Conservation (phyloP, 2,329 filamentous ascomycete species). For the Raffaelea arxii region DNA sequence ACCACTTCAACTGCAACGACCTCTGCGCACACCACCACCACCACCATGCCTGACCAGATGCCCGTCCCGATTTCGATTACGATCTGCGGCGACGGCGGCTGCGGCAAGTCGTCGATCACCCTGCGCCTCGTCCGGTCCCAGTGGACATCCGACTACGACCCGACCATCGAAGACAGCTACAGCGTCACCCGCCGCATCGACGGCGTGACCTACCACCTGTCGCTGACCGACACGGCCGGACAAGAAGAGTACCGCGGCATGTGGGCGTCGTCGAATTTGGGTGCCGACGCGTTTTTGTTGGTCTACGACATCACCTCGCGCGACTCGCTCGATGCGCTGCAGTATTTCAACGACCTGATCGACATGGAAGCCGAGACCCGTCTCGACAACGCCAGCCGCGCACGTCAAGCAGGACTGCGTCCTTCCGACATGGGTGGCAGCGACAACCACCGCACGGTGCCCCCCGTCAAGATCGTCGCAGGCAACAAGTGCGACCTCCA, state of each 20-base stretch:
- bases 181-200: slow-evolving; percentile 72
- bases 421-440: slow-evolving; percentile 19
- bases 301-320: slow-evolving; percentile 77
- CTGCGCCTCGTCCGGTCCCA: slow-evolving; percentile 70
- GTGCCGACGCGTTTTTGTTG: slow-evolving; percentile 72
- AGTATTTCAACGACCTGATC: slow-evolving; percentile 75
- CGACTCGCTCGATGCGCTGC: slow-evolving; percentile 58
- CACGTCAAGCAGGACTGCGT: slow-evolving; percentile 31
- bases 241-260: slow-evolving; percentile 84
- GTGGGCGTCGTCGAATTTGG: slow-evolving; percentile 71
- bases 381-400: slow-evolving; percentile 51
- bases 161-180: slow-evolving; percentile 77
- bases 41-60: slow-evolving; percentile 19
- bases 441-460: slow-evolving; percentile 40
- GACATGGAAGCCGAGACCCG: slow-evolving; percentile 70
- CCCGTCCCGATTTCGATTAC: slow-evolving; percentile 61
- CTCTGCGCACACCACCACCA: slow-evolving; percentile 9
- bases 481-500: slow-evolving; percentile 82
- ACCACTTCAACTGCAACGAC: no score
- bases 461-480: slow-evolving; percentile 73
- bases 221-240: slow-evolving; percentile 76
- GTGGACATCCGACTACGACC: slow-evolving; percentile 78
- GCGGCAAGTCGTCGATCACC: slow-evolving; percentile 78
- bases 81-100: slow-evolving; percentile 78
- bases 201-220: slow-evolving; percentile 69